Percentiles rank a stretch among this genome's conserved stretches.
Evolutionary conservation across 2,329 filamentous ascomycete species (phyloP).

Genomic region (Penicillium fuscoglaucum): DNA sequence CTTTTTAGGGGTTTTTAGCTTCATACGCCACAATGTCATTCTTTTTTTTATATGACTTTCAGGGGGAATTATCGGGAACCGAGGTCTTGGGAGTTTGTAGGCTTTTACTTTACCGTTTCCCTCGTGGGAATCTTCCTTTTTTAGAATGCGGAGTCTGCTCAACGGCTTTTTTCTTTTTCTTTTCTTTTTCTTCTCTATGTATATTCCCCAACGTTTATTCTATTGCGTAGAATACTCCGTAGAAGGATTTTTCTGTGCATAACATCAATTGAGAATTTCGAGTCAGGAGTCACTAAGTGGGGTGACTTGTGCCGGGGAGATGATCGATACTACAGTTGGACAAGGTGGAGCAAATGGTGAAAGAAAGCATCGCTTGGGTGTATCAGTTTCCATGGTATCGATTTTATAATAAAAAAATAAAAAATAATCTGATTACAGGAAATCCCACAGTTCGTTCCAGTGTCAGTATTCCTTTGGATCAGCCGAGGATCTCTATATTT

Average conservation of each 20-base stretch:
- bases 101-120: background rate
- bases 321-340: slow-evolving; percentile 23
- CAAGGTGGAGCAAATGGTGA: slow-evolving; percentile 5
- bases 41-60: slow-evolving; percentile 5
- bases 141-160: background rate
- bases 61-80: slow-evolving; percentile 1
- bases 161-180: background rate
- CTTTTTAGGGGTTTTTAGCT: background rate
- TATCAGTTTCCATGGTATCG: slow-evolving; percentile 3
- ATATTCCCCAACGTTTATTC: background rate
- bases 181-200: background rate
- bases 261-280: background rate
- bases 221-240: background rate
- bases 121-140: background rate
- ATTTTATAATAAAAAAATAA: background rate
- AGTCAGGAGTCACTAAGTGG: slow-evolving; percentile 18
- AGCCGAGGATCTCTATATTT: background rate
- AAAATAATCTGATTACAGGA: background rate
- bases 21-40: slow-evolving; percentile 11
- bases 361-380: background rate
- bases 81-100: background rate
- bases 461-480: background rate
- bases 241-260: background rate
- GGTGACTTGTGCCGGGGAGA: slow-evolving; percentile 17
- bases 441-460: background rate